Conservation (phyloP, 2,329 filamentous ascomycete species). For the Ophiognomonia clavigignenti-juglandacearum region DNA sequence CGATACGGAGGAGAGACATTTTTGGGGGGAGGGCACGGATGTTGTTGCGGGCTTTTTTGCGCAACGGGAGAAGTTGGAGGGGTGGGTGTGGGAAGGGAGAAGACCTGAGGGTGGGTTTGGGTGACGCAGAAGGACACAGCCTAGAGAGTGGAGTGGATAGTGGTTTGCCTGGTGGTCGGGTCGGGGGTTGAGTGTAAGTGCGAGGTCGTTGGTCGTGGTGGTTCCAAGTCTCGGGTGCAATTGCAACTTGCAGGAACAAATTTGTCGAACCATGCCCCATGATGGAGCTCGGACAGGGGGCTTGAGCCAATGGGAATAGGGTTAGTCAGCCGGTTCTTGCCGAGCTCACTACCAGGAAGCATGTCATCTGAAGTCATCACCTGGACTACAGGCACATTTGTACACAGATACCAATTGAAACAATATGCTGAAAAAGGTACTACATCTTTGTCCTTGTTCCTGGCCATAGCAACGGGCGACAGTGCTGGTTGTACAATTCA, state of each 20-base stretch:
- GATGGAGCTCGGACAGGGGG: no score
- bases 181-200: background rate
- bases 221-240: background rate
- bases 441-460: no score
- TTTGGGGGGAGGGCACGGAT: background rate
- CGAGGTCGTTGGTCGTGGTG: slow-evolving; percentile 1
- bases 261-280: background rate
- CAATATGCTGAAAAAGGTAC: no score
- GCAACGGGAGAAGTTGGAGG: no score
- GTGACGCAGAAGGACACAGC: slow-evolving; percentile 19
- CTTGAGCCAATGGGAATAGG: background rate
- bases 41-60: background rate
- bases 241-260: background rate
- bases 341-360: background rate
- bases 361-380: no score
- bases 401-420: no score
- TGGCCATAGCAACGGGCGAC: no score
- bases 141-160: slow-evolving; percentile 14
- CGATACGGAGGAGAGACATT: slow-evolving; percentile 57
- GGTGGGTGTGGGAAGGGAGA: slow-evolving; percentile 12
- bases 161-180: slow-evolving; percentile 9
- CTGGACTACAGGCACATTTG: no score
- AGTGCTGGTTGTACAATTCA: no score
- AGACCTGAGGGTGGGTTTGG: background rate
- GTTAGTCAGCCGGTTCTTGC: background rate